Evolutionary conservation across 148 eudicot species (phyloP).

Genomic region (Rhododendron molle): DNA sequence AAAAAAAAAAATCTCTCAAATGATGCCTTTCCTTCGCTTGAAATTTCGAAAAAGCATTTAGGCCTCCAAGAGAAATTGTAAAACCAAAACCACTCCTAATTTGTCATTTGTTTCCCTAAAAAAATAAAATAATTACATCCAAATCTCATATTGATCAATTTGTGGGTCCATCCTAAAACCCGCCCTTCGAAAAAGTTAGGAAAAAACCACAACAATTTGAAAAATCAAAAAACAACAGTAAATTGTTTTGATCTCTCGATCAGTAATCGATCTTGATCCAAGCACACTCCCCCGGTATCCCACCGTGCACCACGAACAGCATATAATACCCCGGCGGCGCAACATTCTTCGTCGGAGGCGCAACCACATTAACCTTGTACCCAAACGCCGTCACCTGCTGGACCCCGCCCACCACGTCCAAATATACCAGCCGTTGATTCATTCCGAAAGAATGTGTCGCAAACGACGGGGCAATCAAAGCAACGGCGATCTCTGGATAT

Average conservation of each 20-base stretch:
- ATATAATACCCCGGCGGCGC: conserved; percentile 68
- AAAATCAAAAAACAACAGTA: background rate
- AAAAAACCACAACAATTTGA: background rate
- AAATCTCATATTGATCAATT: background rate
- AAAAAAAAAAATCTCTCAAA: too few species aligned
- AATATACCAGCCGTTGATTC: conserved; percentile 62
- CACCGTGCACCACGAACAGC: conserved; percentile 64
- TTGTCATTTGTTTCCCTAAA: background rate
- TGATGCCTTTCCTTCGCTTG: too few species aligned
- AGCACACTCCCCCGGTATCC: conserved; percentile 56
- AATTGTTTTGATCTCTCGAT: background rate
- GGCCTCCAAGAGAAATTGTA: too few species aligned
- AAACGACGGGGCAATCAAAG: conserved; percentile 61
- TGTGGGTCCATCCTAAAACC: background rate
- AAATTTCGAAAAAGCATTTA: too few species aligned
- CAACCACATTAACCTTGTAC: conserved; percentile 35
- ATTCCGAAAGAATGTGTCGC: conserved; percentile 67
- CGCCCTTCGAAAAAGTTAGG: background rate
- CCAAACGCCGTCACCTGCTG: conserved; percentile 24
- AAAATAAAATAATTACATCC: background rate
- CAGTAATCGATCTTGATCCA: conserved; percentile 47
- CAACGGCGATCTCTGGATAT: conserved; percentile 29
- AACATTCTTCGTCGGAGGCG: conserved; percentile 38
- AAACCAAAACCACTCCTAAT: too few species aligned
- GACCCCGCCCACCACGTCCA: conserved; percentile 18